Conservation (phyloP, 257 asterid species). For the Nicotiana otophora region DNA sequence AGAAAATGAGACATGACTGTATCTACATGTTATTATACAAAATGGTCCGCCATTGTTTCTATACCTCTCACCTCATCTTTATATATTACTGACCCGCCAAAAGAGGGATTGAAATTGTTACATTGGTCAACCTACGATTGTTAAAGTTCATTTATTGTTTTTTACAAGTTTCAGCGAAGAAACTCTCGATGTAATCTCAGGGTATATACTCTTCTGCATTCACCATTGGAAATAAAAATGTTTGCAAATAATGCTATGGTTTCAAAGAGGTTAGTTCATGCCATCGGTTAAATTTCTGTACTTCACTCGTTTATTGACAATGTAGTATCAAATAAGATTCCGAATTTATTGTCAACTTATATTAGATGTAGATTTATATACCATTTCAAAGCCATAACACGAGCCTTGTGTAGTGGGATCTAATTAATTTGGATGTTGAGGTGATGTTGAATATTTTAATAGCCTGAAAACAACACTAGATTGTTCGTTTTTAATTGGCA, state of each 20-base stretch:
- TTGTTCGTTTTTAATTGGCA: no score
- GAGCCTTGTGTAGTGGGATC: neutral
- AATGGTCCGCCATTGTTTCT: neutral
- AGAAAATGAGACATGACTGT: neutral
- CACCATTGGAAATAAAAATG: neutral
- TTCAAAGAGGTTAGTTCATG: neutral
- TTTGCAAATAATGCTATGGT: neutral
- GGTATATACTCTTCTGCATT: neutral
- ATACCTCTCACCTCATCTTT: neutral
- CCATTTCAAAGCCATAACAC: neutral
- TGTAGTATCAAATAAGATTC: neutral
- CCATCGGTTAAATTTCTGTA: neutral
- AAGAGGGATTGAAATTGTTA: neutral
- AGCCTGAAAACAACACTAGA: neutral
- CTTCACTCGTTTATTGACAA: neutral
- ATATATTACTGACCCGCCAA: neutral
- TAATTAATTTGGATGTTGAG: neutral
- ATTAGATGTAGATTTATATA: no score
- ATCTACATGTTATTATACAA: neutral
- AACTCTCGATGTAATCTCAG: no score
- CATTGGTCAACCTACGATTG: neutral
- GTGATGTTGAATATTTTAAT: neutral
- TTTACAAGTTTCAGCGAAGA: neutral
- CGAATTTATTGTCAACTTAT: neutral
- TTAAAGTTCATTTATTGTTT: neutral